These are phyloP conservation scores for Coccomyxa sp. DNA, from an alignment of 139 green algal genomes.

Conservation along the genomic window DNA sequence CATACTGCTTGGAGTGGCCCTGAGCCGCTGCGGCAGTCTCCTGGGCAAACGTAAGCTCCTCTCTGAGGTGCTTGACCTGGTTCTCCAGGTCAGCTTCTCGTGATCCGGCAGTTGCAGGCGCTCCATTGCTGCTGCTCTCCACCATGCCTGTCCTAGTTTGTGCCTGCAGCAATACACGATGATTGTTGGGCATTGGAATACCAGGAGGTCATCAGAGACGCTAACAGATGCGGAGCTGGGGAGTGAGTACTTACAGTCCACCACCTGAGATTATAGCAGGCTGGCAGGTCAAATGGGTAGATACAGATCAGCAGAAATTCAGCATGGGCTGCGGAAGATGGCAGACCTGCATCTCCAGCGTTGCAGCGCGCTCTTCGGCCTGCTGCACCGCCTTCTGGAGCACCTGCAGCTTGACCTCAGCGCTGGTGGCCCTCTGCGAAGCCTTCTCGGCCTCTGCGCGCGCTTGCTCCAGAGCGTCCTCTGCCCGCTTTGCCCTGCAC, in stretches of 20 bases:
- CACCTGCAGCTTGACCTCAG: conserved; percentile 37
- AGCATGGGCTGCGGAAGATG: no score
- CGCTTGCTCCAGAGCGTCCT: conserved; percentile 22
- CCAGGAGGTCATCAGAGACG: not conserved
- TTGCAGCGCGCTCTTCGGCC: conserved; percentile 41
- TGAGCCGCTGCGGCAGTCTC: conserved; percentile 46
- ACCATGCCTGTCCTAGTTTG: not conserved
- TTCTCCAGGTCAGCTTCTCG: conserved; percentile 29
- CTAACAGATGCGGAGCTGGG: not conserved
- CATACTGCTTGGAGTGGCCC: conserved; percentile 49
- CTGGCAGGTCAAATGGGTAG: not conserved
- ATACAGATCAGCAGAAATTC: no score
- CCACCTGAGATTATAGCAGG: not conserved
- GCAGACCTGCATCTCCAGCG: conserved; percentile 37
- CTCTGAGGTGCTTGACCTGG: conserved; percentile 36
- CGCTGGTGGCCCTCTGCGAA: conserved; percentile 31
- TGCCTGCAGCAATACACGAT: no score
- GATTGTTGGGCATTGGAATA: no score
- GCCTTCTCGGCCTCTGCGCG: conserved; percentile 23
- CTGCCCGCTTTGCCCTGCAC: not conserved
- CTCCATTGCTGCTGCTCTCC: not conserved
- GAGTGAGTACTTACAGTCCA: not conserved
- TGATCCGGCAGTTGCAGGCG: no score
- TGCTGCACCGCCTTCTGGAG: conserved; percentile 46
- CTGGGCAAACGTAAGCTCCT: conserved; percentile 47